These are phyloP conservation scores for Sporothrix phasma DNA, from an alignment of 2,329 filamentous ascomycete species.

Conservation along the genomic window DNA sequence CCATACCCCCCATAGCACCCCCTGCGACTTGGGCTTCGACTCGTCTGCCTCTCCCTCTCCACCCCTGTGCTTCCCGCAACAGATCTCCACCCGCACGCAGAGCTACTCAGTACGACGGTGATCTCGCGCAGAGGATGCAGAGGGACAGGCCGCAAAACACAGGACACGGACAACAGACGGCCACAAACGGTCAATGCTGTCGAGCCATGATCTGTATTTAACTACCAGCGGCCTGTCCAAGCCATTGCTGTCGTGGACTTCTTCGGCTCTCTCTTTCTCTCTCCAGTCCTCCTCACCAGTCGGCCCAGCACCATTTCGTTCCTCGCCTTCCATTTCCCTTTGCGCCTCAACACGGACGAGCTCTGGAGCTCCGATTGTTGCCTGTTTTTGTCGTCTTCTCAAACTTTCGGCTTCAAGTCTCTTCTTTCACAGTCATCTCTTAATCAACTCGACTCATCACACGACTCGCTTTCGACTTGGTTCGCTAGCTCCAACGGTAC, in stretches of 20 bases:
- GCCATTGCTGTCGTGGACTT: constrained; percentile 3
- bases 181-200: neutral
- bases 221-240: constrained; percentile 8
- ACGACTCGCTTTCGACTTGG: constrained; percentile 1
- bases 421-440: neutral
- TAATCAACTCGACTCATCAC: constrained; percentile 2
- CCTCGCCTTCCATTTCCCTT: constrained; percentile 1
- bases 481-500: neutral
- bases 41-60: neutral
- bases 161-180: neutral
- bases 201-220: constrained; percentile 9
- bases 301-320: constrained; percentile 15
- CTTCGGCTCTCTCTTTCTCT: constrained; percentile 13
- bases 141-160: neutral
- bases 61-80: constrained; percentile 8
- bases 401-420: neutral
- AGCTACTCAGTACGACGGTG: constrained; percentile 10
- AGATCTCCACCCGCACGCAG: constrained; percentile 5
- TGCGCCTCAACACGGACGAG: constrained; percentile 8
- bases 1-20: neutral
- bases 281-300: constrained; percentile 18
- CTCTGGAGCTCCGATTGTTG: constrained; percentile 18
- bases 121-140: neutral
- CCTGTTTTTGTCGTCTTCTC: neutral
- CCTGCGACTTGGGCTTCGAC: neutral